These are phyloP conservation scores for Russula sp. DNA, from an alignment of 768 basidiomycete genomes.

Conservation along the genomic window DNA sequence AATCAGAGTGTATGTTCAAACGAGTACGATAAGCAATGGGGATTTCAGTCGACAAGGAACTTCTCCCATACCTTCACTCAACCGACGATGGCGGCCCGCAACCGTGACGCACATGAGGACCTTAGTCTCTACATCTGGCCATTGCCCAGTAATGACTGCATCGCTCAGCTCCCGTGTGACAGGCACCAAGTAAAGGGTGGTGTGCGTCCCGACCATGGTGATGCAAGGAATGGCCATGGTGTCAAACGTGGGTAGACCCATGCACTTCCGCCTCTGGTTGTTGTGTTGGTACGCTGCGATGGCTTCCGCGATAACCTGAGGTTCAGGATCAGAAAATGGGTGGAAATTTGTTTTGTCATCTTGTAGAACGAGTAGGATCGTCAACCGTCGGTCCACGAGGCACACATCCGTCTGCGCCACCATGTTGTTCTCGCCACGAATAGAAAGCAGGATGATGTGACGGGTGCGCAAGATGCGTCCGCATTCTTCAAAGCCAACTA, in stretches of 20 bases:
- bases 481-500: background rate
- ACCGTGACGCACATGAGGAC: no score
- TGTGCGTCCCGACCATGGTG: no score
- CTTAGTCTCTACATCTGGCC: no score
- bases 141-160: no score
- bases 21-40: background rate
- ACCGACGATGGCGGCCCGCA: no score
- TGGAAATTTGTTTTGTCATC: background rate
- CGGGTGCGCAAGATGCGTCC: background rate
- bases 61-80: background rate
- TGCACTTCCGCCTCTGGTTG: background rate
- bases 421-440: background rate
- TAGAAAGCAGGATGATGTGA: background rate
- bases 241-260: no score
- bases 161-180: no score
- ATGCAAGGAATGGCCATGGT: no score
- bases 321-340: background rate
- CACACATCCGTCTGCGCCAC: background rate
- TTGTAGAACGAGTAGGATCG: background rate
- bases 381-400: background rate
- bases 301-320: conserved; percentile 3
- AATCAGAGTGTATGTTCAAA: no score
- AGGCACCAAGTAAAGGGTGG: no score
- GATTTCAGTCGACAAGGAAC: background rate
- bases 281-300: background rate